Evolutionary conservation across 1,139 yeast genomes (phyloP), one percentile per base, ranked within the genome.

Genomic region (Petasospora fabianii): DNA sequence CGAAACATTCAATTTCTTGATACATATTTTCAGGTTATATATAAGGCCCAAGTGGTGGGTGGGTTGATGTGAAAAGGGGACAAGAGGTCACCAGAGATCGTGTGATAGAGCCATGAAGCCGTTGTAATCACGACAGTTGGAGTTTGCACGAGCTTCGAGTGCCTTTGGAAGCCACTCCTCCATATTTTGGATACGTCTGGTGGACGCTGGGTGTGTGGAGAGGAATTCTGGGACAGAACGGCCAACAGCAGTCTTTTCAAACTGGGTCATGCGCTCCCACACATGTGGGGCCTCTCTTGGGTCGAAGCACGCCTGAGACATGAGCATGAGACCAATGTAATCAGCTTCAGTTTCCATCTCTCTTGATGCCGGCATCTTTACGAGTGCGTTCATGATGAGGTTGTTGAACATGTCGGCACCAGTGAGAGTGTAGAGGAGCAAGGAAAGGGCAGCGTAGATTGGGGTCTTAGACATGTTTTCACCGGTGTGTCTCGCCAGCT

Each of bases 311-410:
- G 95, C 95, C 45, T 79, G 68, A 3, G 96, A 79, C 95, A 92
- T 84, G 49, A 90, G 70, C 77, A 87, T 84, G 46, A 94, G 68
- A 0, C 99, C 99, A 29, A 92, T 90, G 53, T 81, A 81, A 59
- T 92, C 98, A 0, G 98, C 98, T 59, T 92, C 98, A 0, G 88
- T 75, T 61, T 92, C 99, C 95, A 86, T 86, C 49, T 78, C 87
- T 53, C 98, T 70, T 1, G 95, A 83, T 0, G 95, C 85, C 0
- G 97, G 97, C 74, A 83, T 75, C 48, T 77, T 75, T 34, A 90
- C 60, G 21, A 80, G 60, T 0, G 88, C 73, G 22, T 73, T 72
- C 17, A 84, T 65, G 27, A 87, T 54, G 32, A 83, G 50, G 39
- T 74, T 71, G 51, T 75, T 77, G 41, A 83, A 57, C 30, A 73